These are phyloP conservation scores for Arxiozyma slooffiae DNA, from an alignment of 1,139 yeast genomes.

Conservation along the genomic window DNA sequence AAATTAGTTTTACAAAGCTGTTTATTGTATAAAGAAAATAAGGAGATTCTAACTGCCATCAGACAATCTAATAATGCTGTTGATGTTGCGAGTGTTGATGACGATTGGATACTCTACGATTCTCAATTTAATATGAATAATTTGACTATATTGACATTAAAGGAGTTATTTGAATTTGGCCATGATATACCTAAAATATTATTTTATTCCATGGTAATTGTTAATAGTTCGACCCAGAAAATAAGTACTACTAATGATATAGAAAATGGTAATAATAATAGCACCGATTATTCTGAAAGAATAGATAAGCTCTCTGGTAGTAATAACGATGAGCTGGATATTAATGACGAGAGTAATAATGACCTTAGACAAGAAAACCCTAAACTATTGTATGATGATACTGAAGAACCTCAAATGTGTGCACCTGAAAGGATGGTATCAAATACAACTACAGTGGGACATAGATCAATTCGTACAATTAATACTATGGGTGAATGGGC, in stretches of 20 bases:
- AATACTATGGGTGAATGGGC: conserved; percentile 28
- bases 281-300: background rate
- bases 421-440: conserved; percentile 20
- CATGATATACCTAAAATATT: conserved; percentile 29
- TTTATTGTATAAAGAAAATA: conserved; percentile 20
- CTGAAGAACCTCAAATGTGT: conserved; percentile 17
- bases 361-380: conserved; percentile 3
- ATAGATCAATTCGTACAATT: conserved; percentile 24
- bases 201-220: conserved; percentile 31
- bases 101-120: conserved; percentile 36
- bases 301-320: background rate
- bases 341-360: conserved; percentile 5
- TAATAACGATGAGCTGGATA: conserved; percentile 1
- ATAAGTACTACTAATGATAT: background rate
- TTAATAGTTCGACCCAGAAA: conserved; percentile 5
- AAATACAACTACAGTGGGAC: conserved; percentile 21
- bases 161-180: conserved; percentile 29
- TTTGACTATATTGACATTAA: conserved; percentile 30
- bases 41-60: conserved; percentile 27
- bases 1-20: conserved; percentile 28
- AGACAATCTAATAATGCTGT: conserved; percentile 29
- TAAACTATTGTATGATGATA: conserved; percentile 7
- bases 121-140: conserved; percentile 32
- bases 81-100: conserved; percentile 26
- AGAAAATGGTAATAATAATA: background rate